Base-by-base conservation (phyloP, 768 basidiomycete genomes). In the Mrakia gelida region DNA sequence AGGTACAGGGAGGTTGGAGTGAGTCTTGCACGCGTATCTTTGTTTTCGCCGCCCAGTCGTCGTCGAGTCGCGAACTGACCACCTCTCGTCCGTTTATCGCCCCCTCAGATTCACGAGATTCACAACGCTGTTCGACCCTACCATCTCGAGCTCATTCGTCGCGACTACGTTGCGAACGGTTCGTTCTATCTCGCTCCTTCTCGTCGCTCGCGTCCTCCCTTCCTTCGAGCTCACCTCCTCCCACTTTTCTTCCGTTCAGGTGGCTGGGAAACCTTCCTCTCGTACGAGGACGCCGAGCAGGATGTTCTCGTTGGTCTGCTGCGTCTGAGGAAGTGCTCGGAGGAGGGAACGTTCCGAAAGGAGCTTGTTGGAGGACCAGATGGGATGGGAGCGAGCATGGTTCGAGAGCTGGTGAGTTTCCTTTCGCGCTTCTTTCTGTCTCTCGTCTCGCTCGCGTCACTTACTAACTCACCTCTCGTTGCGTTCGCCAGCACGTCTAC, bases 231-330 rank as follows among this genome's bases (percentile, higher is more conserved):
- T 59, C 18, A 45, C 61, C 6, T 32, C 4, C 30, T 16, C 26
- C 21, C 26, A 21, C 18, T 16, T 45, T n/a, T n/a, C 8, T 18
- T 15, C 45, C 74, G 15, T n/a, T 30, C 61, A 77, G 76, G 95
- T 9, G 95, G 97, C 67, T 99, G 97, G 97, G 97, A 99, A 86
- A 98, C 97, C 1, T 99, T 99, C 89, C 86, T 99, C 8, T 96
- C 95, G 41, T 99, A 98, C 83, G 97, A 99, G 86, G 97, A 99
- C 84, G 96, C 97, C 9, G 94, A 95, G 85, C 90, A 89, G 75
- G 97, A 99, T 82, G 98, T 99, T 84, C 90, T 99, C 65, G 90
- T 99, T 79, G 97, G 97, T 30, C 86, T 99, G 41, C 87, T 99
- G 56, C 89, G 97, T 45, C 86, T 99, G 81, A 88, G 97, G 71